phyloP scores from a whole-genome alignment of 805 yeast species.

The Candida dajiaensis region DNA sequence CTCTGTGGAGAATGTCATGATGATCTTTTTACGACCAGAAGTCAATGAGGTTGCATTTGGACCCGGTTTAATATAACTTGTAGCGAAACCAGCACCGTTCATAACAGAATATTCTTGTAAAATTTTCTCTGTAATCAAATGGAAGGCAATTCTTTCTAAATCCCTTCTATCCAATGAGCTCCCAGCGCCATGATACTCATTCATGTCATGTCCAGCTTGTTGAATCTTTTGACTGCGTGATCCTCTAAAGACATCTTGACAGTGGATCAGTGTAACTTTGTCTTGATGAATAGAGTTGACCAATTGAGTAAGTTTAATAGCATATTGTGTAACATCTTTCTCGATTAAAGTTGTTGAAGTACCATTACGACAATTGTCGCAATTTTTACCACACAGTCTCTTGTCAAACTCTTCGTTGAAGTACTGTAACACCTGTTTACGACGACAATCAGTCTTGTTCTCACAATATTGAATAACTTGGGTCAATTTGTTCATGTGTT shows the following conservation, averaged over 20 bases:
- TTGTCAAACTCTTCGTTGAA: slow-evolving; percentile 80
- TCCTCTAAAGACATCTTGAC: slow-evolving; percentile 81
- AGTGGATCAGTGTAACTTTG: slow-evolving; percentile 69
- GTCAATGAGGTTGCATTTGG: slow-evolving; percentile 45
- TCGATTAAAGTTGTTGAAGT: slow-evolving; percentile 37
- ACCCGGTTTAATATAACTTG: slow-evolving; percentile 67
- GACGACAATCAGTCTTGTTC: slow-evolving; percentile 82
- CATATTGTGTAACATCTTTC: slow-evolving; percentile 63
- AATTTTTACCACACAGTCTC: slow-evolving; percentile 56
- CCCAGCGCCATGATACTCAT: slow-evolving; percentile 68
- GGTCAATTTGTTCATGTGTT: slow-evolving; percentile 68
- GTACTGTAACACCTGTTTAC: slow-evolving; percentile 83
- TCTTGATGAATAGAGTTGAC: slow-evolving; percentile 50
- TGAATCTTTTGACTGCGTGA: slow-evolving; percentile 56
- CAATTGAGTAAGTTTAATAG: slow-evolving; percentile 52
- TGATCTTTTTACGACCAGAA: slow-evolving; percentile 37
- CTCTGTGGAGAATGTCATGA: slow-evolving; percentile 39
- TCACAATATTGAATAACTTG: slow-evolving; percentile 91
- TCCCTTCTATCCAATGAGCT: slow-evolving; percentile 56
- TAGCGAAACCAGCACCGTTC: slow-evolving; percentile 74
- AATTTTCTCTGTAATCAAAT: slow-evolving; percentile 58
- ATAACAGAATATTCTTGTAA: slow-evolving; percentile 67
- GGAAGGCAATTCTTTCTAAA: slow-evolving; percentile 78
- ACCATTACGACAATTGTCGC: slow-evolving; percentile 75
- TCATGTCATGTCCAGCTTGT: slow-evolving; percentile 53